These are phyloP conservation scores for Crithidia fasciculata DNA, from an alignment of 208 protist species.

Conservation along the genomic window DNA sequence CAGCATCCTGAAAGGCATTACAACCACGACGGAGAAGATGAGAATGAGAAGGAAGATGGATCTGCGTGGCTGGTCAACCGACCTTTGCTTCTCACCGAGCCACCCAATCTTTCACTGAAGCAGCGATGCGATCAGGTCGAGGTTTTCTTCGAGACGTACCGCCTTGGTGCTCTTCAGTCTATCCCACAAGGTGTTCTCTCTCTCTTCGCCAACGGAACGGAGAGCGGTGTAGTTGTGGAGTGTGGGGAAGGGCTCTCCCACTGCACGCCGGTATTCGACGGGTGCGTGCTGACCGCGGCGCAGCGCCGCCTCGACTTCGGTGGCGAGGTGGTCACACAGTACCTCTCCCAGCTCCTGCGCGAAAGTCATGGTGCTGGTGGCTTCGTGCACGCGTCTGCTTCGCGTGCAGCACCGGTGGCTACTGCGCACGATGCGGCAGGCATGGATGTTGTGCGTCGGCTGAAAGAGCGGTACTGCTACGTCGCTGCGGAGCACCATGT, in stretches of 20 bases:
- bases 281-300: slow-evolving; percentile 72
- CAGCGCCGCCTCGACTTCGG: slow-evolving; percentile 94
- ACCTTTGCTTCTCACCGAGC: slow-evolving; percentile 95
- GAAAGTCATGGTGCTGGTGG: neutral
- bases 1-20: neutral
- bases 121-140: slow-evolving; percentile 93
- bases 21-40: neutral
- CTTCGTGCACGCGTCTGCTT: neutral
- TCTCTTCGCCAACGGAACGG: slow-evolving; percentile 96
- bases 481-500: slow-evolving; percentile 87
- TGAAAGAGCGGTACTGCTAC: slow-evolving; percentile 96
- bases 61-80: slow-evolving; percentile 8
- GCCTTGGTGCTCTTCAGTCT: slow-evolving; percentile 92
- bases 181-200: slow-evolving; percentile 92
- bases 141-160: slow-evolving; percentile 97
- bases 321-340: slow-evolving; percentile 96
- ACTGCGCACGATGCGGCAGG: neutral
- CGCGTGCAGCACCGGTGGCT: neutral
- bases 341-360: slow-evolving; percentile 94
- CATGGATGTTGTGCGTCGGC: slow-evolving; percentile 93
- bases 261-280: slow-evolving; percentile 98
- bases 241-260: slow-evolving; percentile 98
- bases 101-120: slow-evolving; percentile 93
- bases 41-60: neutral
- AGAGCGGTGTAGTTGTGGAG: slow-evolving; percentile 98